Percentiles rank a stretch among this genome's conserved stretches.
Evolutionary conservation across 1,284 basidiomycete genomes (phyloP).

Genomic region (Neotropicomus parvogracilis): DNA sequence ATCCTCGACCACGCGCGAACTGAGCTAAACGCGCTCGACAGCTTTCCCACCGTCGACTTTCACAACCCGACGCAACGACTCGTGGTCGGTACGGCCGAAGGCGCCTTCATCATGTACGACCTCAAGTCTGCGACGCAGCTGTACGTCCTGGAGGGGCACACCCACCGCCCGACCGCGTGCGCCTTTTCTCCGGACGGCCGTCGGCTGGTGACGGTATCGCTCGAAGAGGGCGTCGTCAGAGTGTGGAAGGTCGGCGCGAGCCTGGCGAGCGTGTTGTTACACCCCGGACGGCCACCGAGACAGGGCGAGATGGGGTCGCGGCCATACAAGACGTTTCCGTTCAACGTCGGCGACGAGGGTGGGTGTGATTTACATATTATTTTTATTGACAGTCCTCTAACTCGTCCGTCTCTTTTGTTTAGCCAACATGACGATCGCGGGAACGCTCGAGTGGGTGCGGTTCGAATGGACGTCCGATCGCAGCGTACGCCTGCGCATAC

Average conservation of each 20-base stretch:
- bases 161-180: constrained; percentile 72
- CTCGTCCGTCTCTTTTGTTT: no score
- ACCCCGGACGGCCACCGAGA: constrained; percentile 87
- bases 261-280: constrained; percentile 78
- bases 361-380: constrained; percentile 13
- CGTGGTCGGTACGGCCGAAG: constrained; percentile 92
- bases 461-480: constrained; percentile 85
- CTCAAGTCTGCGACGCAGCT: constrained; percentile 92
- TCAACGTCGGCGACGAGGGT: constrained; percentile 69
- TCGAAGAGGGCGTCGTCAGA: constrained; percentile 78
- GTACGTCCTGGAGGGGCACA: constrained; percentile 92
- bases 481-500: constrained; percentile 77
- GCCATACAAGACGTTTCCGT: constrained; percentile 81
- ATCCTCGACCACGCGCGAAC: neutral
- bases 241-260: constrained; percentile 91
- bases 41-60: constrained; percentile 92
- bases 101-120: constrained; percentile 94
- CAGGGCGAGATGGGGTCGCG: constrained; percentile 79
- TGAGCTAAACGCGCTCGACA: constrained; percentile 30
- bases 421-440: constrained; percentile 71
- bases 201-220: constrained; percentile 81
- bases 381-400: no score
- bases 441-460: constrained; percentile 67
- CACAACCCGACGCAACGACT: constrained; percentile 83
- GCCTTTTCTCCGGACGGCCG: constrained; percentile 93